These are phyloP conservation scores for Epichloe brachyelytri DNA, from an alignment of 2,329 filamentous ascomycete species.

Conservation along the genomic window DNA sequence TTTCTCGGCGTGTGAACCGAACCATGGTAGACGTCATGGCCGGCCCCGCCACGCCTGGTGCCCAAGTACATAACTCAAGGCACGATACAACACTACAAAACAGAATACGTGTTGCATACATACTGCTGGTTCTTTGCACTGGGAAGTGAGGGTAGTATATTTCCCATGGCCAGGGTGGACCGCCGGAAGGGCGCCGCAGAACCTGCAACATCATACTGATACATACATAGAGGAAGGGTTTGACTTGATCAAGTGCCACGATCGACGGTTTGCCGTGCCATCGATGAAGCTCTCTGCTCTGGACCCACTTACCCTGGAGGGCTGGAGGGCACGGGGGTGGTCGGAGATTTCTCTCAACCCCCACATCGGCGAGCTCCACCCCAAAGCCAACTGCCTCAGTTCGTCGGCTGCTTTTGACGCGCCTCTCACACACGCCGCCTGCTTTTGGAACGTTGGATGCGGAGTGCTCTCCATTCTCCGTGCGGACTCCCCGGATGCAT, in stretches of 20 bases:
- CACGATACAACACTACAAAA: too few relatives aligned
- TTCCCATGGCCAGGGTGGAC: neutral
- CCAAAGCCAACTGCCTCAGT: neutral
- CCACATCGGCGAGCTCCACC: slow-evolving; percentile 1
- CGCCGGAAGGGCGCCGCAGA: neutral
- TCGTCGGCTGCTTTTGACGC: neutral
- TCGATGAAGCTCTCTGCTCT: slow-evolving; percentile 1
- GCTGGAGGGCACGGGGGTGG: neutral
- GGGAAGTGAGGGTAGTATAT: neutral
- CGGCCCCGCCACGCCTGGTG: too few relatives aligned
- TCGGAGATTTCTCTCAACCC: neutral
- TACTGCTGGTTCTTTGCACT: too few relatives aligned
- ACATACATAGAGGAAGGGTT: neutral
- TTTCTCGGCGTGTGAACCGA: too few relatives aligned
- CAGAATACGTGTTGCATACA: too few relatives aligned
- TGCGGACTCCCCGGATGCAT: too few relatives aligned
- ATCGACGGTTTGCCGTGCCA: slow-evolving; percentile 4
- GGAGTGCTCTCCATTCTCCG: too few relatives aligned
- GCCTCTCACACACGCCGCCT: too few relatives aligned
- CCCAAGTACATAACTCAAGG: too few relatives aligned
- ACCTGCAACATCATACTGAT: neutral
- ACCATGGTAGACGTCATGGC: too few relatives aligned
- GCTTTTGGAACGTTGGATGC: too few relatives aligned
- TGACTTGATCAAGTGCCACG: neutral
- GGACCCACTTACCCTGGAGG: neutral